A percentile compares a stretch with the other conserved stretches of the same genome.
These are phyloP conservation scores for Lolium rigidum DNA, from an alignment of 176 grass and related monocot species.

Conservation along the genomic window DNA sequence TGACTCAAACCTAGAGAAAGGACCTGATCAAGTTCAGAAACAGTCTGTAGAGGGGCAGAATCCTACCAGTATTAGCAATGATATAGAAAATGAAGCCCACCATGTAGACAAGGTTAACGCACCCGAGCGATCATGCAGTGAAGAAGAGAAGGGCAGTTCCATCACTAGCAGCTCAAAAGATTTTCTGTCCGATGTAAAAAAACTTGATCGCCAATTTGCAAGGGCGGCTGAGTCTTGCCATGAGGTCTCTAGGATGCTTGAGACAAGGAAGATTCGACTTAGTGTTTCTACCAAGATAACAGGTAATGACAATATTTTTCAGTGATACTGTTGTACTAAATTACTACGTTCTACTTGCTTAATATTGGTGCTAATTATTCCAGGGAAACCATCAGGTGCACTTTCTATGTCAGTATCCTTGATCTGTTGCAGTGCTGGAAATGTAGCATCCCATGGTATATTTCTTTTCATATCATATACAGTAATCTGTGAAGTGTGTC, in stretches of 20 bases:
- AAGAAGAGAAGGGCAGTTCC: slow-evolving; percentile 37
- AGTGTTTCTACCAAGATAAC: slow-evolving; percentile 46
- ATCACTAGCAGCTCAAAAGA: slow-evolving; percentile 49
- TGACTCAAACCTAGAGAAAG: slow-evolving; percentile 28
- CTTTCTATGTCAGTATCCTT: slow-evolving; percentile 41
- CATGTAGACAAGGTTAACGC: slow-evolving; percentile 20
- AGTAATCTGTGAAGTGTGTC: slow-evolving; percentile 1
- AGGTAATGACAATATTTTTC: slow-evolving; percentile 42
- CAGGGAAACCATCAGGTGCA: slow-evolving; percentile 49
- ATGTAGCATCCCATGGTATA: slow-evolving; percentile 51
- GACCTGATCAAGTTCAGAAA: slow-evolving; percentile 1
- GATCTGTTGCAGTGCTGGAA: slow-evolving; percentile 49
- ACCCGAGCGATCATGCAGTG: slow-evolving; percentile 28
- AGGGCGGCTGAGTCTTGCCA: slow-evolving; percentile 62
- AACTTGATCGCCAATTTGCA: slow-evolving; percentile 65
- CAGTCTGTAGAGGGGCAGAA: not conserved
- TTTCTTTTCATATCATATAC: not conserved
- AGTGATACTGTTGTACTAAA: not conserved
- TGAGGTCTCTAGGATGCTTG: slow-evolving; percentile 73
- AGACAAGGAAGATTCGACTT: slow-evolving; percentile 60
- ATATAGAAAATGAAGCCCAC: not conserved
- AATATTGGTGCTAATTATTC: slow-evolving; percentile 16
- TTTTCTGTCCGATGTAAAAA: slow-evolving; percentile 56
- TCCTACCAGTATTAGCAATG: not conserved
- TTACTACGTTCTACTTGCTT: not conserved